Evolutionary conservation across 495 filamentous ascomycete species (phyloP).

Genomic region (Paragyromitra xinjiangensis): DNA sequence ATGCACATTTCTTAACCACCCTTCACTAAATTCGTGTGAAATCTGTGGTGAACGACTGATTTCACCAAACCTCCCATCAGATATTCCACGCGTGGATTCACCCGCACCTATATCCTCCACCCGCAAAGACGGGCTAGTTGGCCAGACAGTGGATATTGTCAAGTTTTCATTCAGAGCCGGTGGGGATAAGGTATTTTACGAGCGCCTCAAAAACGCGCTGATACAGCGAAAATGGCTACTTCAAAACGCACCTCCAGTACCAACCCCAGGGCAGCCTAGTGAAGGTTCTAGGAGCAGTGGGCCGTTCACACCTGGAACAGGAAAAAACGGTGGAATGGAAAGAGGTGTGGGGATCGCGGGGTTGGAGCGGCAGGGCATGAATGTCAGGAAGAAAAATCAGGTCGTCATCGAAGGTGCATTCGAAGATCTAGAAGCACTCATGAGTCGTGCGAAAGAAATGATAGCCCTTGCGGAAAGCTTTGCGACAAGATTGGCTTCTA

Average conservation of each 20-base stretch:
- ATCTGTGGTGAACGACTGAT: conserved; percentile 85
- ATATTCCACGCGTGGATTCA: conserved; percentile 70
- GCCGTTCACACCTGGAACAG: conserved; percentile 38
- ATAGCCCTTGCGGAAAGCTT: conserved; percentile 92
- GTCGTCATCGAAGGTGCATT: conserved; percentile 92
- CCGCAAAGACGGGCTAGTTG: conserved; percentile 51
- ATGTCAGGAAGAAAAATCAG: conserved; percentile 89
- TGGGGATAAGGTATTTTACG: conserved; percentile 88
- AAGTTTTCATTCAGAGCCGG: conserved; percentile 91
- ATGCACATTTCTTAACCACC: conserved; percentile 94
- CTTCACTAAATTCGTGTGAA: conserved; percentile 84
- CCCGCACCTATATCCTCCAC: conserved; percentile 71
- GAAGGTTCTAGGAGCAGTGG: conserved; percentile 41
- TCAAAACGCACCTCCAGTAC: conserved; percentile 89
- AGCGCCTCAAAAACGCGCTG: conserved; percentile 84
- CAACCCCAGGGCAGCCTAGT: conserved; percentile 64
- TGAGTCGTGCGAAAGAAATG: conserved; percentile 96
- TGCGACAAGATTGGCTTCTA: conserved; percentile 67
- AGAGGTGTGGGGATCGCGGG: conserved; percentile 88
- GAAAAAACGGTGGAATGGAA: conserved; percentile 58
- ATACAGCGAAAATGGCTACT: conserved; percentile 96
- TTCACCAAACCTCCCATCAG: conserved; percentile 64
- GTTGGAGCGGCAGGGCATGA: conserved; percentile 81
- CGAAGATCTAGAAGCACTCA: conserved; percentile 94
- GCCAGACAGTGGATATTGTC: conserved; percentile 68